phyloP scores from a whole-genome alignment of 257 asterid genomes.

The Capsicum rhomboideum region DNA sequence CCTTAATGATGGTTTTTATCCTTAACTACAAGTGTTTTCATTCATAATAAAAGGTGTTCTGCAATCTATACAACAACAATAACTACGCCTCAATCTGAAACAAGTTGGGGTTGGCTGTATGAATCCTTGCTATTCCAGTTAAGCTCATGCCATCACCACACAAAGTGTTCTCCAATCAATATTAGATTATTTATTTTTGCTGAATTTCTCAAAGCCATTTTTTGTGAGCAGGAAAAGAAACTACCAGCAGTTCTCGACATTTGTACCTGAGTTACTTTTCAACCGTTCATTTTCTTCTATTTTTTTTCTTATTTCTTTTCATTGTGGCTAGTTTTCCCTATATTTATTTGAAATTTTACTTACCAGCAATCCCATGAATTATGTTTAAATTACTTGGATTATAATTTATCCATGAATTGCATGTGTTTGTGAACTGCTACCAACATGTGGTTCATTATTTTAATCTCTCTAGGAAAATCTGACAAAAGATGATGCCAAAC shows the following conservation, averaged over 20 bases:
- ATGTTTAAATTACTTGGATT: neutral
- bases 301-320: neutral
- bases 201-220: neutral
- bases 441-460: neutral
- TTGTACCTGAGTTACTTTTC: neutral
- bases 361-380: neutral
- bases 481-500: slow-evolving; percentile 97
- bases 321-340: neutral
- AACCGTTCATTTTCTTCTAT: neutral
- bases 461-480: slow-evolving; percentile 57
- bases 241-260: neutral
- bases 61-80: neutral
- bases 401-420: neutral
- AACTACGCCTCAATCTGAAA: neutral
- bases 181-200: neutral
- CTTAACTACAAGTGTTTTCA: neutral
- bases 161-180: neutral
- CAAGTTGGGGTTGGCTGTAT: neutral
- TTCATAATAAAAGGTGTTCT: neutral
- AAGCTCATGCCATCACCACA: neutral
- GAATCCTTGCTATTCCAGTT: neutral
- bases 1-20: neutral
- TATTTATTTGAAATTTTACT: neutral
- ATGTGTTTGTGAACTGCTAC: neutral
- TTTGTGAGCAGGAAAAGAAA: neutral